Evolutionary conservation across 2,329 filamentous ascomycete species (phyloP), one percentile per base, ranked within the genome.

Genomic region (Hortaea sp.): DNA sequence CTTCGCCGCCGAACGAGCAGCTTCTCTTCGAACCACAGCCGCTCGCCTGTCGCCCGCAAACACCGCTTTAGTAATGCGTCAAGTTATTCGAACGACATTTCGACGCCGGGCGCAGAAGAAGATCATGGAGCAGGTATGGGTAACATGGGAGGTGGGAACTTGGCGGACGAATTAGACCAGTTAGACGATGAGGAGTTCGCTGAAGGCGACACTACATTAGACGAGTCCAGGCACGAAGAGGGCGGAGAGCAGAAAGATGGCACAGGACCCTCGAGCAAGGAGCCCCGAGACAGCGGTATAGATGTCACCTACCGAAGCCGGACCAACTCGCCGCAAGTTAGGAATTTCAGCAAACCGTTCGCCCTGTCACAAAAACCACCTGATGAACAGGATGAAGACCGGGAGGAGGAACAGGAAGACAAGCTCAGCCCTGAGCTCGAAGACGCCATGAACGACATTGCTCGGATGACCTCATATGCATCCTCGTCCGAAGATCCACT

Each of bases 101-200:
- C 60, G 45, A 64, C 60, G 39, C 63, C 63, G 2, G 63, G 58
- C 37, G 66, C 67, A 10, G 54, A 57, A 31, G 63, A 61, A 7
- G 62, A 57, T 11, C 13, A 46, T 11, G 20, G 29, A 10, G 32
- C 9, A 35, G 32, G 32, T 9, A 35, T 35, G 32, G 63, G 61
- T 43, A 69, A 66, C 41, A 78, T 78, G 50, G 82, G 82, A 6
- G 70, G 88, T 51, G 86, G 85, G 30, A 89, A 88, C 56, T 66
- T 92, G 42, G 86, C 86, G 1, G 86, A 90, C 64, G 86, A 92
- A 65, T 70, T 92, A 41, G 86, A 83, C 1, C 49, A 56, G 29
- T 42, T 57, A 30, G 58, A 58, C 41, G 58, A 62, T 40, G 60
- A 63, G 6, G 58, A 58, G 30, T 58, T 57, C 1, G 52, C 58